A percentile compares a stretch with the other conserved stretches of the same genome.
These are phyloP conservation scores for Marchantia paleacea DNA, from an alignment of 225 moss, liverwort and hornwort species.

Conservation along the genomic window DNA sequence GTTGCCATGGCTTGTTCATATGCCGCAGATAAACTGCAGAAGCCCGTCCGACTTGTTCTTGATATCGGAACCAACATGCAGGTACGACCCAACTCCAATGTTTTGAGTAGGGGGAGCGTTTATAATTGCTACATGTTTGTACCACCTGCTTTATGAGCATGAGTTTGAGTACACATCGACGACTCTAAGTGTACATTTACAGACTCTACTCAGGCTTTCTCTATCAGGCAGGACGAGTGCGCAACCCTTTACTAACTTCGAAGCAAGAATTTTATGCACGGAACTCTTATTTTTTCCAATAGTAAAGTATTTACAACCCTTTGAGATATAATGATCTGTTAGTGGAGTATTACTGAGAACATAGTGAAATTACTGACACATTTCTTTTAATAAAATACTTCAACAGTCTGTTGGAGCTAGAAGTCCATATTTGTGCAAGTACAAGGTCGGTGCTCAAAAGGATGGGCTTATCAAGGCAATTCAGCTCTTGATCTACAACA, in stretches of 20 bases:
- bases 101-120: neutral
- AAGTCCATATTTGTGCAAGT: slow-evolving; percentile 71
- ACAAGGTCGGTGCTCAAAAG: slow-evolving; percentile 65
- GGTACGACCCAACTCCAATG: slow-evolving; percentile 28
- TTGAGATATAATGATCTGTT: neutral
- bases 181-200: neutral
- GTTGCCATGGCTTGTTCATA: slow-evolving; percentile 84
- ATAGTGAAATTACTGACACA: neutral
- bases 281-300: too few species aligned
- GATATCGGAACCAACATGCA: slow-evolving; percentile 83
- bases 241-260: neutral
- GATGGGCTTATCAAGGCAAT: slow-evolving; percentile 62
- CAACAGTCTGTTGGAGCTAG: slow-evolving; percentile 71
- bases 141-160: neutral
- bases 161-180: neutral
- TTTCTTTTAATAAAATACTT: neutral
- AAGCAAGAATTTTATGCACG: neutral
- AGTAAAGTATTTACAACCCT: too few species aligned
- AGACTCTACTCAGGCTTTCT: neutral
- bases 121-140: neutral
- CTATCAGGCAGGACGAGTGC: neutral
- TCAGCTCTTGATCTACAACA: slow-evolving; percentile 60
- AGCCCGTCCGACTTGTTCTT: slow-evolving; percentile 74
- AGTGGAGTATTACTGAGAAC: neutral
- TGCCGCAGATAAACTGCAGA: slow-evolving; percentile 78